Base-by-base conservation (phyloP, 371 early-diverging fungal species). In the Saksenaea oblongispora region DNA sequence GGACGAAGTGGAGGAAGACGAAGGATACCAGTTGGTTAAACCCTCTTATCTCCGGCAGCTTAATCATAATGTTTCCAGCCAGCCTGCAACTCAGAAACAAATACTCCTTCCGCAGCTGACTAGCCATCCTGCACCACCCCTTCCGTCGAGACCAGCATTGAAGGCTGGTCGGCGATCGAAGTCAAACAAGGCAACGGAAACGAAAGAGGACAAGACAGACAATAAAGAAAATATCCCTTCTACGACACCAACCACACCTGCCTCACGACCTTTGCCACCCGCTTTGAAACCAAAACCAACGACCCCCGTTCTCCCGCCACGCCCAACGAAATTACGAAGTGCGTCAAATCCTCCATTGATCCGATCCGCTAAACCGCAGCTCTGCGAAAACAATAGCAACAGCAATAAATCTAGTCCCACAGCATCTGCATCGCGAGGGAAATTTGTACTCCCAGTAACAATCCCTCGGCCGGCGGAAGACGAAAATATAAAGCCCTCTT, bases 21-120 rank as follows among this genome's bases (percentile, higher is more conserved):
- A 73, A 36, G 74, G 74, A 22, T 78, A 67, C 53, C 78, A 81
- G 37, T 63, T 81, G 28, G 66, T 81, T 34, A 78, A 73, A 39
- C 81, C 81, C 9, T 76, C 76, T 0, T 67, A 71, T n/a, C 11
- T 78, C 15, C 72, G 75, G n/a, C 70, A 74, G 36, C 54, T 34
- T 9, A 31, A 36, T 15, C 37, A 34, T 18, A 17, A 44, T n/a
- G 17, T 11, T 35, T 24, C 58, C 13, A n/a, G 44, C 24, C 34
- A 47, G 4, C 28, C 58, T 1, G 26, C 58, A 34, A 35, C 47
- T 37, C 41, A 28, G n/a, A 62, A 61, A 37, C 62, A 62, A 7
- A 22, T 15, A 22, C 17, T 18, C 7, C 44, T 44, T 36, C 7
- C 17, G 41, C 54, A 44, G 17, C 26, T 65, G 15, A 37, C 73